phyloP scores from a whole-genome alignment of 2,329 filamentous ascomycete species.

The Scedosporium boydii region DNA sequence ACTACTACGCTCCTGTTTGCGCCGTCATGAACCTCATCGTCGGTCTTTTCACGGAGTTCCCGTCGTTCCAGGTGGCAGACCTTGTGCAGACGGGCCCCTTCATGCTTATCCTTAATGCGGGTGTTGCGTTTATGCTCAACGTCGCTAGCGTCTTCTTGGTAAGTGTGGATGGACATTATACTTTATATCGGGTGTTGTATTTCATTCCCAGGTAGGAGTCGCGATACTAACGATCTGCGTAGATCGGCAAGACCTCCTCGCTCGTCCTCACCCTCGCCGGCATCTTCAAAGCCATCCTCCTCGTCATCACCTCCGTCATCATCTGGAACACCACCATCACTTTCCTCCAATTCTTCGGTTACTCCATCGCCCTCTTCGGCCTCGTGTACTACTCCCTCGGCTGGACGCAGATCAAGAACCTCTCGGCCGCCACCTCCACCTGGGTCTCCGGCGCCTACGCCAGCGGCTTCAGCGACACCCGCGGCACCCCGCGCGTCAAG shows the following conservation, averaged over 20 bases:
- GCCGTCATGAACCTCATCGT: constrained; percentile 70
- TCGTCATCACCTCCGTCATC: constrained; percentile 66
- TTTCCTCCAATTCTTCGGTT: constrained; percentile 65
- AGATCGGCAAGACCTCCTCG: constrained; percentile 84
- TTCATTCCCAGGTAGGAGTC: neutral
- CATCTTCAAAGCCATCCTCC: constrained; percentile 80
- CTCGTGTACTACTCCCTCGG: constrained; percentile 40
- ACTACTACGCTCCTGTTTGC: constrained; percentile 84
- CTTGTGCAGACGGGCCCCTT: constrained; percentile 55
- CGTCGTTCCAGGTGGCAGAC: constrained; percentile 55
- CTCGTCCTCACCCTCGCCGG: constrained; percentile 79
- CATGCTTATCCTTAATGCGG: constrained; percentile 63
- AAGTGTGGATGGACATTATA: constrained; percentile 25
- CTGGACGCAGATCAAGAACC: constrained; percentile 15
- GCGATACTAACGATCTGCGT: constrained; percentile 10
- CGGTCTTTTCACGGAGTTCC: constrained; percentile 59
- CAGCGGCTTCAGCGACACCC: constrained; percentile 9
- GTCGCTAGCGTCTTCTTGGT: constrained; percentile 80
- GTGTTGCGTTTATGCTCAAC: constrained; percentile 71
- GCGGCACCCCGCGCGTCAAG: constrained; percentile 13
- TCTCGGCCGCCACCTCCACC: constrained; percentile 7
- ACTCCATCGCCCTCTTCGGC: constrained; percentile 55
- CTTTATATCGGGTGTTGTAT: neutral
- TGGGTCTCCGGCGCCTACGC: constrained; percentile 12
- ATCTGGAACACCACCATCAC: constrained; percentile 69